Percentiles rank a stretch among this genome's conserved stretches.
Evolutionary conservation across 257 asterid genomes (phyloP).

Genomic region (Rubia yunnanensis): DNA sequence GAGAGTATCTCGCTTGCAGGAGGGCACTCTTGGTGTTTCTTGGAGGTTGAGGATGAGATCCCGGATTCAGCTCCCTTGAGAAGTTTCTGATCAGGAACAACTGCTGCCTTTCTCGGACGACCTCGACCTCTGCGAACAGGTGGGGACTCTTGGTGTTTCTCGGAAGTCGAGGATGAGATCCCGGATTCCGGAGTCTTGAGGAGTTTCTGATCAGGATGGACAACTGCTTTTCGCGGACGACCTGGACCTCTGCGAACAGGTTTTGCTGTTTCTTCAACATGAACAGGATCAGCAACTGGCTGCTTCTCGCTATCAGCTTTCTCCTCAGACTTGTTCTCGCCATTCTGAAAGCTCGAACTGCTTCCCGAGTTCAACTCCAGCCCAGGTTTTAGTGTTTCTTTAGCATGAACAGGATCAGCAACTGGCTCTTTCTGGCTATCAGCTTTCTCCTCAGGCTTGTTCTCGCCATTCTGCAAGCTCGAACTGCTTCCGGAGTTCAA

Average conservation of each 20-base stretch:
- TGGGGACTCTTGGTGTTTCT: no score
- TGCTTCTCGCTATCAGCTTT: slow-evolving; percentile 14
- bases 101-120: neutral
- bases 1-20: slow-evolving; percentile 39
- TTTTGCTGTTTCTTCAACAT: slow-evolving; percentile 8
- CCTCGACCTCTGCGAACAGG: neutral
- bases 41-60: slow-evolving; percentile 1
- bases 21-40: slow-evolving; percentile 26
- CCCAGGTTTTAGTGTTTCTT: slow-evolving; percentile 8
- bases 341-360: slow-evolving; percentile 21
- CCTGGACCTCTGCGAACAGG: slow-evolving; percentile 2
- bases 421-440: slow-evolving; percentile 13
- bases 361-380: slow-evolving; percentile 27
- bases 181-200: no score
- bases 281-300: slow-evolving; percentile 4
- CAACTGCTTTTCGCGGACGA: neutral
- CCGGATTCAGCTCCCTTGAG: no score
- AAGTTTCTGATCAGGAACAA: no score
- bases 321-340: slow-evolving; percentile 17
- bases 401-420: slow-evolving; percentile 1
- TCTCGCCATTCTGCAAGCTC: slow-evolving; percentile 15
- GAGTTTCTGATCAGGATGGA: no score
- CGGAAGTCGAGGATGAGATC: no score
- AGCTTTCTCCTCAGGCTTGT: slow-evolving; percentile 15
- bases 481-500: slow-evolving; percentile 32